Conservation (phyloP, 129 eudicot species). For the Glebionis coronaria region DNA sequence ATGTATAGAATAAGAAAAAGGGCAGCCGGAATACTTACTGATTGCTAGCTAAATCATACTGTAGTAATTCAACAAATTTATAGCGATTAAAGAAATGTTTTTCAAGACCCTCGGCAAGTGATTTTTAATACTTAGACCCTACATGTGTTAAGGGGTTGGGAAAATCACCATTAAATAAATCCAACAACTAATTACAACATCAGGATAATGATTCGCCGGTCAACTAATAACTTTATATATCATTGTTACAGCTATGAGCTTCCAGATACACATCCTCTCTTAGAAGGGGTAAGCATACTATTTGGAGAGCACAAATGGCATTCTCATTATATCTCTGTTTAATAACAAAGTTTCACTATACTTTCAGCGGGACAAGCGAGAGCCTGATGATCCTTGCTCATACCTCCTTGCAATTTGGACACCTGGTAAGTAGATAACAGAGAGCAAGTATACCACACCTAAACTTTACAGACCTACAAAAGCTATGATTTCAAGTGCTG, state of each 20-base stretch:
- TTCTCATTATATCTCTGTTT: slow-evolving; percentile 8
- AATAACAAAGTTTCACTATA: slow-evolving; percentile 10
- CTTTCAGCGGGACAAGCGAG: slow-evolving; percentile 76
- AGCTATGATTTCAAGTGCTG: neutral
- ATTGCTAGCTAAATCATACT: slow-evolving; percentile 2
- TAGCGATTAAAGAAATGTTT: too few relatives aligned
- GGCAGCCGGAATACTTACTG: neutral
- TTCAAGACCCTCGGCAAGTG: too few relatives aligned
- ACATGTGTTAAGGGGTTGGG: too few relatives aligned
- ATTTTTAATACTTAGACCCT: too few relatives aligned
- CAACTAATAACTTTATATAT: neutral
- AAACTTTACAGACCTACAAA: neutral
- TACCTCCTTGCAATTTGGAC: slow-evolving; percentile 98
- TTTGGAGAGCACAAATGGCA: slow-evolving; percentile 10
- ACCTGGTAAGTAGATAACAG: slow-evolving; percentile 64
- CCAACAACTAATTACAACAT: too few relatives aligned
- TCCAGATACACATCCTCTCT: slow-evolving; percentile 92
- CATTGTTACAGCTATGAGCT: slow-evolving; percentile 81
- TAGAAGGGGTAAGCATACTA: slow-evolving; percentile 66
- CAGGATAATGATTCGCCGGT: neutral
- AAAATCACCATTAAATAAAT: too few relatives aligned
- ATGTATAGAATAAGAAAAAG: neutral
- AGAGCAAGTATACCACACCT: neutral
- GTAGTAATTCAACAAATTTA: too few relatives aligned
- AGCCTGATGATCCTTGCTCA: slow-evolving; percentile 91